phyloP scores from a whole-genome alignment of 2,329 filamentous ascomycete species.

The Apiospora kogelbergensis region DNA sequence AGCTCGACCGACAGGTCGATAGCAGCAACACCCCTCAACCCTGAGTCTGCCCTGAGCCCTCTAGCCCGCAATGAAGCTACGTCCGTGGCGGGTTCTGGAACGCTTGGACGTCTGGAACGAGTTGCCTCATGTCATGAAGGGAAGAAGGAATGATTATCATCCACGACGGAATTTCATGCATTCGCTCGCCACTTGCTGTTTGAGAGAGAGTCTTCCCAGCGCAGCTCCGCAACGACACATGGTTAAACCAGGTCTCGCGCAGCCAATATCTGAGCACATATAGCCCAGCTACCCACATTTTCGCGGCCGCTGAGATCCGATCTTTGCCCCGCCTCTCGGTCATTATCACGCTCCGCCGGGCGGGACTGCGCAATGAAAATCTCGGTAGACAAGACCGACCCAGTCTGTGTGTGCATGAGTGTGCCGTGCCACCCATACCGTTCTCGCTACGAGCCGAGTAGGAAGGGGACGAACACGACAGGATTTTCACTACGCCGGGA shows the following conservation, averaged over 20 bases:
- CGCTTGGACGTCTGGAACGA: not conserved
- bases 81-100: not conserved
- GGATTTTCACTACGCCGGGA: not conserved
- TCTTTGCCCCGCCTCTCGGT: constrained; percentile 1
- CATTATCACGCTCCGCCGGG: not conserved
- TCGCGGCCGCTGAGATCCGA: constrained; percentile 3
- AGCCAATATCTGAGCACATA: not conserved
- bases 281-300: not conserved
- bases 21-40: too few relatives aligned
- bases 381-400: not conserved
- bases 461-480: not conserved
- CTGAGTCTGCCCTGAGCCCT: too few relatives aligned
- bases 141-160: not conserved
- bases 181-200: not conserved
- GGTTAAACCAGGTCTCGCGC: not conserved
- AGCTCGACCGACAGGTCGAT: not conserved
- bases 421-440: not conserved
- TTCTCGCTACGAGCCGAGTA: not conserved
- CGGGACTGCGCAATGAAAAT: not conserved
- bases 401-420: not conserved
- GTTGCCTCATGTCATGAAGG: not conserved
- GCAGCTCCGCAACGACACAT: not conserved
- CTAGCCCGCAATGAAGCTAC: too few relatives aligned
- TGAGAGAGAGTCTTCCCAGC: too few relatives aligned
- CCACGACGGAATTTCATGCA: not conserved